These are phyloP conservation scores for Vitis rupestris DNA, from an alignment of 164 flowering plant species.

Conservation along the genomic window DNA sequence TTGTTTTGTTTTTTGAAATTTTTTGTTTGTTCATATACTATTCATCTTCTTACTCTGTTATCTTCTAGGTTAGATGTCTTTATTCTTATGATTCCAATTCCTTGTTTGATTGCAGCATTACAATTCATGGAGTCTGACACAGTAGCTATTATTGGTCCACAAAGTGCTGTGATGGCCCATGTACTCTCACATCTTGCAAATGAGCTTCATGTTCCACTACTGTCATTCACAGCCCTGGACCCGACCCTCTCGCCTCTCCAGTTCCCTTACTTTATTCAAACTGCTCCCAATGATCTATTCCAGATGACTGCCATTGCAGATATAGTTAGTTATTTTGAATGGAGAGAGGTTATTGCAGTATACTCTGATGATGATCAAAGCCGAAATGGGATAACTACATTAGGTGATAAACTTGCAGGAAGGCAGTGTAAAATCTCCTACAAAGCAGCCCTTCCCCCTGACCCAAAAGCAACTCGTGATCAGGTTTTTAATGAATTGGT, in stretches of 20 bases:
- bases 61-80: background rate
- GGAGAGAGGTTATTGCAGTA: conserved; percentile 47
- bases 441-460: conserved; percentile 48
- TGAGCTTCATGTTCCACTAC: conserved; percentile 60
- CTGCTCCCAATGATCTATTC: conserved; percentile 60
- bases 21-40: background rate
- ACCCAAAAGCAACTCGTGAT: conserved; percentile 19
- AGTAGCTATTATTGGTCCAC: conserved; percentile 66
- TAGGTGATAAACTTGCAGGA: conserved; percentile 50
- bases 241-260: conserved; percentile 62
- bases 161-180: conserved; percentile 56
- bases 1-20: background rate
- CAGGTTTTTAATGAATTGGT: conserved; percentile 24
- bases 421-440: conserved; percentile 46
- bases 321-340: conserved; percentile 45
- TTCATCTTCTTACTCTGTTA: background rate
- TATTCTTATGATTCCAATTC: conserved; percentile 5
- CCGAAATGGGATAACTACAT: conserved; percentile 41
- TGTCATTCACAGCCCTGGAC: conserved; percentile 71
- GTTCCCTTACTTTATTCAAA: conserved; percentile 63
- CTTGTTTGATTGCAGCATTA: conserved; percentile 37
- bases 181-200: conserved; percentile 63
- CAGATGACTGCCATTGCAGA: conserved; percentile 71
- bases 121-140: conserved; percentile 58
- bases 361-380: conserved; percentile 58